These are phyloP conservation scores for Angophora floribunda DNA, from an alignment of 345 rosid genomes.

Conservation along the genomic window DNA sequence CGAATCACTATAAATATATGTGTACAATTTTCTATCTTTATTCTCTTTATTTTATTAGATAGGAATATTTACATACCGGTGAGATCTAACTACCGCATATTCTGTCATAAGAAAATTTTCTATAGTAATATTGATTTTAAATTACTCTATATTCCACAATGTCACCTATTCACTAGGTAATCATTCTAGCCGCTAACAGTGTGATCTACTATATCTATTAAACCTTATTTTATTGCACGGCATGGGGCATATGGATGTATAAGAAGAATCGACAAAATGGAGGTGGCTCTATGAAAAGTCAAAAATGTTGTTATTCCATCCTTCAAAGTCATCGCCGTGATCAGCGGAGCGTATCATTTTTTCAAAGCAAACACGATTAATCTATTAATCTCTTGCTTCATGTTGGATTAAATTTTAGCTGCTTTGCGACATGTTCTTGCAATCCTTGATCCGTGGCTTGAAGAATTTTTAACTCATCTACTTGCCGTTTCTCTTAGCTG, in stretches of 20 bases:
- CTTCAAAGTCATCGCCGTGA: background rate
- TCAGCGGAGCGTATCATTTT: background rate
- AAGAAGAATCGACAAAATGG: background rate
- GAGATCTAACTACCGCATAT: no score
- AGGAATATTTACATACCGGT: no score
- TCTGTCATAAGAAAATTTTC: no score
- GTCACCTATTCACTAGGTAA: no score
- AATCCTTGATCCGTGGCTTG: background rate
- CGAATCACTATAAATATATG: no score
- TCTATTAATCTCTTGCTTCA: background rate
- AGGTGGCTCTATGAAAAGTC: background rate
- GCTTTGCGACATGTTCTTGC: background rate
- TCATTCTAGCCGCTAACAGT: no score
- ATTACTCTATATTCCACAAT: no score
- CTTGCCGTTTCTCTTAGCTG: background rate
- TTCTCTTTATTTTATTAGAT: no score
- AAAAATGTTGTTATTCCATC: background rate
- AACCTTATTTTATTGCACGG: background rate
- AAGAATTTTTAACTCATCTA: background rate
- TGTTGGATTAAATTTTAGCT: background rate
- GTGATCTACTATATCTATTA: background rate
- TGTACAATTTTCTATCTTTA: no score
- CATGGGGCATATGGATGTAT: background rate
- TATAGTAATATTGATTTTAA: no score
- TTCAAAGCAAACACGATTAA: background rate